A percentile compares a stretch with the other conserved stretches of the same genome.
phyloP scores from a whole-genome alignment of 495 filamentous ascomycete species.

The Collariella sp. region DNA sequence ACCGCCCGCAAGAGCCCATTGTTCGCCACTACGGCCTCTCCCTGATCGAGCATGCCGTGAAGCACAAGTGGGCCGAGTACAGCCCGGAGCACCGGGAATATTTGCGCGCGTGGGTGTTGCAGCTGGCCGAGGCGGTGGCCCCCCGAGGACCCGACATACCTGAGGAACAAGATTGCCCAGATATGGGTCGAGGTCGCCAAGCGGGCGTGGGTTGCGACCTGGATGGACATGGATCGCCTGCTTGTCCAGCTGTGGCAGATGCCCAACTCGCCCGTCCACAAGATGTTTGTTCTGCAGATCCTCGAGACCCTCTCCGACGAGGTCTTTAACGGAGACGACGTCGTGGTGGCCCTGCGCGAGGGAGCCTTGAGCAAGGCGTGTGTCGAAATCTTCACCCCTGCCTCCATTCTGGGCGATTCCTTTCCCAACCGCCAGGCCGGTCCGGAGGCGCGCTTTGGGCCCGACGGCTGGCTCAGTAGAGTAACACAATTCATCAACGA shows the following conservation, averaged over 20 bases:
- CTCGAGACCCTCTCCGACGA: constrained; percentile 94
- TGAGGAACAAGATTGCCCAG: constrained; percentile 92
- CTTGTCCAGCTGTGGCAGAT: constrained; percentile 72
- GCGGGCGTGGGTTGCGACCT: constrained; percentile 80
- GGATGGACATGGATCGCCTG: constrained; percentile 86
- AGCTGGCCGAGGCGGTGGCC: constrained; percentile 66
- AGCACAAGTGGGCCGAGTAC: constrained; percentile 70
- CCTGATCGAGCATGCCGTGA: constrained; percentile 78
- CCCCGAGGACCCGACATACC: constrained; percentile 66
- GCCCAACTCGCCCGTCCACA: constrained; percentile 55
- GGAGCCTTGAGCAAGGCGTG: constrained; percentile 76
- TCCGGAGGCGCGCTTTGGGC: constrained; percentile 57
- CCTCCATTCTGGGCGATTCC: constrained; percentile 59
- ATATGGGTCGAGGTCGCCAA: constrained; percentile 94
- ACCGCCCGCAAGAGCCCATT: constrained; percentile 60
- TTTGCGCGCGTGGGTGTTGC: constrained; percentile 65
- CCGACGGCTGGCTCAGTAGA: constrained; percentile 80
- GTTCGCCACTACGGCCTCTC: constrained; percentile 91
- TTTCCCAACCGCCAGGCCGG: constrained; percentile 57
- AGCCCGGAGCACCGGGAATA: constrained; percentile 50
- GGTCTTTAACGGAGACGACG: constrained; percentile 83
- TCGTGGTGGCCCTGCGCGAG: constrained; percentile 71
- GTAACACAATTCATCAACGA: constrained; percentile 64
- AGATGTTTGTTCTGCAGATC: constrained; percentile 70
- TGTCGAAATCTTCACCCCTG: constrained; percentile 85